Evolutionary conservation across 1,284 basidiomycete species (phyloP), one percentile per base, ranked within the genome.

Genomic region (Sporisorium sorghi): DNA sequence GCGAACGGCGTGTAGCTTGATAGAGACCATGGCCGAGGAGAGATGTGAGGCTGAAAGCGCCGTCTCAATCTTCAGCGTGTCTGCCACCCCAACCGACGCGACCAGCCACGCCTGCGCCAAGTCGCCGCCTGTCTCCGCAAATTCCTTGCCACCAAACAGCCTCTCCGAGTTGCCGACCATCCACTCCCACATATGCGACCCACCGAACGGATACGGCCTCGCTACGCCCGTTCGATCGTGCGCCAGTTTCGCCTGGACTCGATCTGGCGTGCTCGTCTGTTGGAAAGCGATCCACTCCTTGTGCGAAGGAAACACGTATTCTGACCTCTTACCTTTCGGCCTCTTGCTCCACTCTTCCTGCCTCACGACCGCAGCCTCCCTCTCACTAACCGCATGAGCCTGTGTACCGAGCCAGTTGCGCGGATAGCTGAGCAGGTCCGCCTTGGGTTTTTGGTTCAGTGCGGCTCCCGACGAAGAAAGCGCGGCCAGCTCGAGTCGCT

Each of bases 311-410:
- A 75, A 64, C n/a, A 65, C 26, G 26, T 63, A 79, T 35, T 79
- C 76, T 2, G 72, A 61, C 12, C 83, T 50, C 50, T 84, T 84
- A 5, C 77, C 81, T 40, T 73, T 77, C 2, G 83, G 83, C 17
- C 69, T 68, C 44, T 61, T 57, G 9, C 51, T 40, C 83, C 83
- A 84, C 33, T 59, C 59, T 11, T 71, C 69, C 6, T 53, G 44
- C 8, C 59, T 55, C 10, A 26, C 39, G 0, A n/a, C 11, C 2
- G 60, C 73, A 0, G 57, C 73, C 17, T 65, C 52, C 30, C 65
- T 65, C 24, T 75, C 71, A 14, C 58, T 48, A 1, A 44, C 48
- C 3, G 60, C 59, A 44, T 68, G 64, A 5, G 77, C 76, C 4
- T 57, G 52, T 12, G 73, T 75, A 0, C 70, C 64, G 14, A 73